Evolutionary conservation across 345 rosid species (phyloP).

Genomic region (Brassica rapa): DNA sequence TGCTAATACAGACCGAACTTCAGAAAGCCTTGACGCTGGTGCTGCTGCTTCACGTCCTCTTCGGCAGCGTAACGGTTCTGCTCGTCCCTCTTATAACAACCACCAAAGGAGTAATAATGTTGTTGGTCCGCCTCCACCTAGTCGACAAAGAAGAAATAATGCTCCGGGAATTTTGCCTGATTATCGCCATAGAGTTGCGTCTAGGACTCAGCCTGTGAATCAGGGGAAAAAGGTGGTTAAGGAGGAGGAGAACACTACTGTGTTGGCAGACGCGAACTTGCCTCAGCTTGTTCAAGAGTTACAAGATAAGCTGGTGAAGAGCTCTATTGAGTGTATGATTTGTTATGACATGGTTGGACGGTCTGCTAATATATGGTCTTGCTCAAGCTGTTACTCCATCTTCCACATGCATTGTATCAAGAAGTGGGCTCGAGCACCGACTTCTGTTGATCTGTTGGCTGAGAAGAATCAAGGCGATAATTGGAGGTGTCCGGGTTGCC

Average conservation of each 20-base stretch:
- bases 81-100: background rate
- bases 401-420: conserved; percentile 91
- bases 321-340: conserved; percentile 89
- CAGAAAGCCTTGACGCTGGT: background rate
- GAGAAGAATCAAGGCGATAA: conserved; percentile 87
- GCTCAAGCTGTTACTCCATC: conserved; percentile 91
- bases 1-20: conserved; percentile 29
- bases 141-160: background rate
- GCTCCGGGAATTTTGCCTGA: background rate
- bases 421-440: conserved; percentile 96
- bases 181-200: conserved; percentile 40
- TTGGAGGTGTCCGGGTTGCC: conserved; percentile 99
- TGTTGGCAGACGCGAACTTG: conserved; percentile 54
- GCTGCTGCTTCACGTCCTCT: conserved; percentile 40
- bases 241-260: conserved; percentile 38
- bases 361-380: conserved; percentile 83
- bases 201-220: conserved; percentile 43
- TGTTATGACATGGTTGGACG: conserved; percentile 90
- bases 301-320: conserved; percentile 78
- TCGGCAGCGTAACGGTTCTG: background rate
- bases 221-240: conserved; percentile 45
- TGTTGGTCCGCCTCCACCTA: background rate
- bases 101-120: background rate
- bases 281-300: conserved; percentile 93
- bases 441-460: conserved; percentile 73